Base-by-base conservation (phyloP, 1,284 basidiomycete genomes). In the Ganoderma sinense region DNA sequence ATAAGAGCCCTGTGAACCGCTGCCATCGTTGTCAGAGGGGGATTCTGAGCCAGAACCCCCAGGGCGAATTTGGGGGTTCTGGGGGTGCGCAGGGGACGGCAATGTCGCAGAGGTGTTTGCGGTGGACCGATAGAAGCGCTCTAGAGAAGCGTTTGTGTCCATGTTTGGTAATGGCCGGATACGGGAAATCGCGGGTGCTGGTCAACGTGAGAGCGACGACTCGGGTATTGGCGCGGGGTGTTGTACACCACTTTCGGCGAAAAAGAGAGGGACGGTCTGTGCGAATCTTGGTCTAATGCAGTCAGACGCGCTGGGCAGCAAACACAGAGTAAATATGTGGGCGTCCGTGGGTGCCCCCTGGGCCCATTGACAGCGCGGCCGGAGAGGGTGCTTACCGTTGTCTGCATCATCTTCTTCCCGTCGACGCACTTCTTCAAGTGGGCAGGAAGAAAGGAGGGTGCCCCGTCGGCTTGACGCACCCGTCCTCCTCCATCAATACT, bases 121-220 rank as follows among this genome's bases (percentile, higher is more conserved):
- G 70, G 72, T 63, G 75, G 73, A 73, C 66, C 71, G 56, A 69
- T 69, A 70, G 69, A 73, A 72, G 74, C 75, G 75, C 75, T 73
- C 71, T 67, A 69, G 18, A 51, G 75, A 71, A 75, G 73, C 68
- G 70, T 75, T 64, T 67, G 64, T 72, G 70, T 71, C 75, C 75
- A 76, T 76, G 61, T 74, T 71, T 71, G 75, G 75, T 72, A 76
- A 74, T 71, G 63, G 75, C 75, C 73, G 68, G 69, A 75, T 71
- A 71, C 68, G 70, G 73, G 60, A 73, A 74, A 75, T 74, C 53
- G 73, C 71, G 66, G 71, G 58, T 69, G 69, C 69, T 74, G 69
- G 71, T 75, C 63, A 69, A 69, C 74, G 74, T 75, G 75, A 74
- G 73, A 75, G 71, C 65, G 65, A 65, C 31, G 55, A 70, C 66